A percentile compares a stretch with the other conserved stretches of the same genome.
phyloP scores from a whole-genome alignment of 2,329 filamentous ascomycete genomes.

The Penicillium glabrum region DNA sequence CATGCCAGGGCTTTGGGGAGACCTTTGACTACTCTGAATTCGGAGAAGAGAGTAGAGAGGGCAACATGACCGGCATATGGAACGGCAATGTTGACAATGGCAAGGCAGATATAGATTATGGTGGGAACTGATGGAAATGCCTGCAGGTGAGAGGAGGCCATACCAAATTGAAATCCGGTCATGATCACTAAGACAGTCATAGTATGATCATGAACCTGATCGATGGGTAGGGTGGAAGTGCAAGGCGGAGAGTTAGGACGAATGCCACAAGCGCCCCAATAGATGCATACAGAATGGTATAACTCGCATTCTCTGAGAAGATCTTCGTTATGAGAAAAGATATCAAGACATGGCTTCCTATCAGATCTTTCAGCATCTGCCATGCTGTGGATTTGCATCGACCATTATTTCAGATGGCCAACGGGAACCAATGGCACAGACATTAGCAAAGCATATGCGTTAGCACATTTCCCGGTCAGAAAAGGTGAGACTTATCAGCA shows the following conservation, averaged over 20 bases:
- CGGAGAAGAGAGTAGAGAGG: constrained; percentile 64
- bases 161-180: constrained; percentile 56
- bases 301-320: constrained; percentile 58
- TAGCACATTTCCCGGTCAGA: not conserved
- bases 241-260: constrained; percentile 58
- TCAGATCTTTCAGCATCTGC: constrained; percentile 64
- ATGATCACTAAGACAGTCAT: constrained; percentile 64
- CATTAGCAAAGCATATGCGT: constrained; percentile 24
- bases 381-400: constrained; percentile 62
- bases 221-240: constrained; percentile 59
- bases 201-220: constrained; percentile 63
- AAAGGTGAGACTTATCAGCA: not conserved
- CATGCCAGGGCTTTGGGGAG: constrained; percentile 62
- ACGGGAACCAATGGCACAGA: constrained; percentile 55
- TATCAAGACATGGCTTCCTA: constrained; percentile 65
- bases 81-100: constrained; percentile 65
- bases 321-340: constrained; percentile 66
- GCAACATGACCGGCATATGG: constrained; percentile 67
- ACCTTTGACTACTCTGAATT: constrained; percentile 58
- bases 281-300: constrained; percentile 60
- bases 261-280: constrained; percentile 58
- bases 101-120: constrained; percentile 47
- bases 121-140: constrained; percentile 32
- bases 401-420: constrained; percentile 53
- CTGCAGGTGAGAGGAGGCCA: constrained; percentile 27